Evolutionary conservation across 2,329 filamentous ascomycete genomes (phyloP), one percentile per base, ranked within the genome.

Genomic region (Aspergillus sojae): DNA sequence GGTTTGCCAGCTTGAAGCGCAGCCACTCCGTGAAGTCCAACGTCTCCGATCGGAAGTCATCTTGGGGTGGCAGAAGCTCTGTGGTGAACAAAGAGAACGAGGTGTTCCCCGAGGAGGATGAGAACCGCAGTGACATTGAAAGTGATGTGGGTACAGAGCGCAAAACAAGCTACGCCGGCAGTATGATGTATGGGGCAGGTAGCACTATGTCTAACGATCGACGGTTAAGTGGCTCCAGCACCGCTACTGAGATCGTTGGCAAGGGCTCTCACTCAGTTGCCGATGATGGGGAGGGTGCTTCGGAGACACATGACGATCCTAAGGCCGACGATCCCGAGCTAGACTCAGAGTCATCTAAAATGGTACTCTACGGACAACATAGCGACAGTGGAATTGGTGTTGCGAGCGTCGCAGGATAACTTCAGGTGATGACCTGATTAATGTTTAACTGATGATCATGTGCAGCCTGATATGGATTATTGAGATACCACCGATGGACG

Each of bases 1-100:
- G 77, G 30, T 73, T 81, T 48, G 85, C 86, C 23, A 88, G 86
- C 54, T 83, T 96, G 68, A 90, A 90, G 80, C 86, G 91, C 64
- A 94, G 90, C 75, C 90, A 94, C 75, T 93, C 91, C 62, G 90
- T 93, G 68, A 89, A 91, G 70, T 87, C 87, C 26, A 84, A 88
- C 32, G 82, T 83, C 30, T 80, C 81, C 0, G 75, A 86, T 54
- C 84, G 91, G 55, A 93, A 93, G 78, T 82, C 84, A 50, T 92
- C 90, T 72, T 93, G 90, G 90, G 87, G 85, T 34, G 86, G 85
- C 19, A 81, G 78, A 36, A 75, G 69, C 57, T 78, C 77, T 5
- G 65, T 77, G 41, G 75, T 78, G 10, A 80, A 83, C 72, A 89
- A 90, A 75, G 89, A 90, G 73, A 90, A 91, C 67, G 80, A 89